Evolutionary conservation across 2,329 filamentous ascomycete genomes (phyloP).

Genomic region (Periconia macrospinosa): DNA sequence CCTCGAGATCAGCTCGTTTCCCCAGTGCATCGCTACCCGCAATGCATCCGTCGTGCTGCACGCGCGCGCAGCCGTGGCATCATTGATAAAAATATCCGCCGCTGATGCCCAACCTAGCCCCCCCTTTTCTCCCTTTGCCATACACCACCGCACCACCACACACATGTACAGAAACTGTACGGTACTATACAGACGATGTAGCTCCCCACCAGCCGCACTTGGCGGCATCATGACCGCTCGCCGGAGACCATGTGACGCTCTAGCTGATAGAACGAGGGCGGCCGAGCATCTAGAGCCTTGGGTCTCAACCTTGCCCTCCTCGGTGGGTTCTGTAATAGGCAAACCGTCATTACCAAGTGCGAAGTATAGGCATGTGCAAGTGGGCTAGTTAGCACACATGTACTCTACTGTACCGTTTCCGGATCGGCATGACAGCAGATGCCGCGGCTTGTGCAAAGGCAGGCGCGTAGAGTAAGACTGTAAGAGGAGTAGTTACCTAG

Average conservation of each 20-base stretch:
- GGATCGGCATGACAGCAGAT: too few relatives aligned
- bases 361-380: too few relatives aligned
- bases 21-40: conserved; percentile 9
- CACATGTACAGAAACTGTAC: background rate
- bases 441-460: too few relatives aligned
- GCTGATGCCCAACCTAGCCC: background rate
- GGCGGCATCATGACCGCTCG: background rate
- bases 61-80: background rate
- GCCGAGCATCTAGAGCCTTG: background rate
- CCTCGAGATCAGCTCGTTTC: conserved; percentile 17
- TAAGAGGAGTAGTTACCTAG: too few relatives aligned
- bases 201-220: background rate
- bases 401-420: too few relatives aligned
- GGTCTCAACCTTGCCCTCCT: background rate
- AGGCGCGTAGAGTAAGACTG: too few relatives aligned
- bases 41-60: background rate
- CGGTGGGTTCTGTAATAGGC: background rate
- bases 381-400: too few relatives aligned
- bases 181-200: background rate
- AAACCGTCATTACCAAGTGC: background rate
- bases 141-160: background rate
- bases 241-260: background rate
- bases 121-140: conserved; percentile 2
- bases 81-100: background rate
- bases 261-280: background rate